A percentile compares a stretch with the other conserved stretches of the same genome.
phyloP scores from a whole-genome alignment of 768 basidiomycete species.

The Lentinus brumalis region DNA sequence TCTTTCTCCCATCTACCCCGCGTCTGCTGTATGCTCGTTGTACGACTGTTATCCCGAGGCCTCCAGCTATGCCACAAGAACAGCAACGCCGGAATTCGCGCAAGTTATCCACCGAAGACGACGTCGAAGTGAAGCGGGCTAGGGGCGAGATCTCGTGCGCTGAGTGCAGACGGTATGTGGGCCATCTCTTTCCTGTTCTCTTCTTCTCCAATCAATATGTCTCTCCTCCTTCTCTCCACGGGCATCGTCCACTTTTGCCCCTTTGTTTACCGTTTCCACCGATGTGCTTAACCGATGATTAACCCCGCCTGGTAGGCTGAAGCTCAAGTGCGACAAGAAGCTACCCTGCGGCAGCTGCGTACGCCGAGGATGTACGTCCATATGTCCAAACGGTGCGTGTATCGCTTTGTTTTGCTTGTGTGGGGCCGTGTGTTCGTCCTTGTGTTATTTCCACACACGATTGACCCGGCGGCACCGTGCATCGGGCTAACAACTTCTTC shows the following conservation, averaged over 20 bases:
- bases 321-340: conserved; percentile 84
- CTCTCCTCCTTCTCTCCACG: not conserved
- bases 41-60: not conserved
- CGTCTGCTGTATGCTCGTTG: not conserved
- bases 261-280: not conserved
- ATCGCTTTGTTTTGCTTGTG: not conserved
- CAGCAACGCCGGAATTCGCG: conserved; percentile 23
- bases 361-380: conserved; percentile 62
- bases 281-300: too few relatives aligned
- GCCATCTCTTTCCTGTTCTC: conserved; percentile 45
- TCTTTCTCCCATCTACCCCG: not conserved
- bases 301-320: conserved; percentile 46
- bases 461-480: not conserved
- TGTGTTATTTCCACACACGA: too few relatives aligned
- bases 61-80: conserved; percentile 28
- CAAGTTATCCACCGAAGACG: conserved; percentile 34
- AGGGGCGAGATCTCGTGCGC: conserved; percentile 79
- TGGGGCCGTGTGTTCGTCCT: conserved; percentile 31
- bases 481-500: conserved; percentile 1
- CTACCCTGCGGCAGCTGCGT: conserved; percentile 76
- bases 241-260: not conserved
- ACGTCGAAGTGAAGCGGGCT: conserved; percentile 72
- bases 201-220: not conserved
- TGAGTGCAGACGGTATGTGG: conserved; percentile 69
- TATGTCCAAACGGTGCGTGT: conserved; percentile 56